Conservation (phyloP, 1,139 yeast species). For the Magnusiomyces paraingens region DNA sequence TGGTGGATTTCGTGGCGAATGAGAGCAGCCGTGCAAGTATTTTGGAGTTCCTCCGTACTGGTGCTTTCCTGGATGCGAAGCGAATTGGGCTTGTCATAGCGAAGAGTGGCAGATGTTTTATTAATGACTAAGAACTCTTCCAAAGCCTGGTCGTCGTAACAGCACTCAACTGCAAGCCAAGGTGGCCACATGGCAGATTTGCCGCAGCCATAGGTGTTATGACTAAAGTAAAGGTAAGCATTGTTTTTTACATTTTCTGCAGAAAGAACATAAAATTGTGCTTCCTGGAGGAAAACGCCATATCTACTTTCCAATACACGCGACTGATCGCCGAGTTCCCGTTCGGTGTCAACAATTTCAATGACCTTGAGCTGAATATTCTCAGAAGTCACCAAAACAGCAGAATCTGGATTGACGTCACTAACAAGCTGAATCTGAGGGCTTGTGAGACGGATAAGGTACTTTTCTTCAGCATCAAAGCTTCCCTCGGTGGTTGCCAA, state of each 20-base stretch:
- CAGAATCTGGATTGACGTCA: conserved; percentile 54
- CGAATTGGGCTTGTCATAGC: conserved; percentile 61
- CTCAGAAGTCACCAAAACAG: conserved; percentile 65
- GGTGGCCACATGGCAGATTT: conserved; percentile 63
- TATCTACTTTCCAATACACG: conserved; percentile 60
- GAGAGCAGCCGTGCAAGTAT: conserved; percentile 17
- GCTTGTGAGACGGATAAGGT: conserved; percentile 61
- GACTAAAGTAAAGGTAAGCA: conserved; percentile 39
- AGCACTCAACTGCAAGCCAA: conserved; percentile 64
- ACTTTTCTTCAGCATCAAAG: conserved; percentile 53
- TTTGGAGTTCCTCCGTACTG: conserved; percentile 11
- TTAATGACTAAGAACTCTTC: conserved; percentile 54
- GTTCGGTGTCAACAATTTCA: conserved; percentile 44
- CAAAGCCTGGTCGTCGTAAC: conserved; percentile 59
- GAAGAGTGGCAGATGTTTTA: conserved; percentile 54
- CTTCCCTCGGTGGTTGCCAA: conserved; percentile 20
- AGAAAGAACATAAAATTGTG: conserved; percentile 64
- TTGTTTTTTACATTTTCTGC: conserved; percentile 41
- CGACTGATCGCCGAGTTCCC: conserved; percentile 45
- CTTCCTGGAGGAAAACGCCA: conserved; percentile 61
- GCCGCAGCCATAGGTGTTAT: conserved; percentile 36
- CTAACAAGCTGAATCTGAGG: conserved; percentile 84
- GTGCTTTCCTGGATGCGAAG: conserved; percentile 39
- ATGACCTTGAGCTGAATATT: conserved; percentile 64
- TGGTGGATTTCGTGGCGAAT: conserved; percentile 33